Evolutionary conservation across 805 yeast species (phyloP).

Genomic region (Ogataea nitratoaversa): DNA sequence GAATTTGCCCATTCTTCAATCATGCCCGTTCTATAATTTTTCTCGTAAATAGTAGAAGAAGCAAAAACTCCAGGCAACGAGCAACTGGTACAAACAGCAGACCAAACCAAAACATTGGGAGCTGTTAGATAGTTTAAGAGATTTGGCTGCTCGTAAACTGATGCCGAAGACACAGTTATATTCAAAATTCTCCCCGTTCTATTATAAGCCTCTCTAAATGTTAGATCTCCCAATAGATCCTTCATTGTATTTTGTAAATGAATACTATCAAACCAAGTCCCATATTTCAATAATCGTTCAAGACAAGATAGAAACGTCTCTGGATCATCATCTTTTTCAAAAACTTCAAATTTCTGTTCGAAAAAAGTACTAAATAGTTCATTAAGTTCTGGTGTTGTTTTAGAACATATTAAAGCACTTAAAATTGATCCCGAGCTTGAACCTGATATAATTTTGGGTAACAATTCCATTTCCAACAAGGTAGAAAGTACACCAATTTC

Average conservation of each 20-base stretch:
- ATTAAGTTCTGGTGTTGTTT: slow-evolving; percentile 65
- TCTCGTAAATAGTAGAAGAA: slow-evolving; percentile 79
- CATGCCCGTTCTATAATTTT: slow-evolving; percentile 67
- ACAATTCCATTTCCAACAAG: slow-evolving; percentile 62
- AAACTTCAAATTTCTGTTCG: slow-evolving; percentile 49
- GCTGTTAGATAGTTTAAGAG: slow-evolving; percentile 75
- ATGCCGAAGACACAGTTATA: slow-evolving; percentile 89
- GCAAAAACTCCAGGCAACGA: slow-evolving; percentile 91
- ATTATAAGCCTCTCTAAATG: slow-evolving; percentile 92
- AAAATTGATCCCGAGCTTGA: slow-evolving; percentile 95
- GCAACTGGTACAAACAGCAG: slow-evolving; percentile 91
- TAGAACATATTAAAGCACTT: slow-evolving; percentile 82
- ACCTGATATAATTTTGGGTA: slow-evolving; percentile 89
- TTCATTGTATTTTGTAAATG: slow-evolving; percentile 72
- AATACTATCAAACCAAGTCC: slow-evolving; percentile 81
- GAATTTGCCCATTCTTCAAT: slow-evolving; percentile 79
- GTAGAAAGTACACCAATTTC: slow-evolving; percentile 91
- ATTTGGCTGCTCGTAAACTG: slow-evolving; percentile 86
- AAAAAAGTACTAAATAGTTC: slow-evolving; percentile 57
- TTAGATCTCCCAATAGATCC: slow-evolving; percentile 78
- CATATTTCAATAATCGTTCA: slow-evolving; percentile 69
- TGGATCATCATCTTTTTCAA: slow-evolving; percentile 44
- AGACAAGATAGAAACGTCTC: slow-evolving; percentile 50
- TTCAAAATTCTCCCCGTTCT: slow-evolving; percentile 91
- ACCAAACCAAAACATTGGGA: slow-evolving; percentile 79